Base-by-base conservation (phyloP, 192 early-diverging fungal genomes). In the Phlyctochytrium bullatum region DNA sequence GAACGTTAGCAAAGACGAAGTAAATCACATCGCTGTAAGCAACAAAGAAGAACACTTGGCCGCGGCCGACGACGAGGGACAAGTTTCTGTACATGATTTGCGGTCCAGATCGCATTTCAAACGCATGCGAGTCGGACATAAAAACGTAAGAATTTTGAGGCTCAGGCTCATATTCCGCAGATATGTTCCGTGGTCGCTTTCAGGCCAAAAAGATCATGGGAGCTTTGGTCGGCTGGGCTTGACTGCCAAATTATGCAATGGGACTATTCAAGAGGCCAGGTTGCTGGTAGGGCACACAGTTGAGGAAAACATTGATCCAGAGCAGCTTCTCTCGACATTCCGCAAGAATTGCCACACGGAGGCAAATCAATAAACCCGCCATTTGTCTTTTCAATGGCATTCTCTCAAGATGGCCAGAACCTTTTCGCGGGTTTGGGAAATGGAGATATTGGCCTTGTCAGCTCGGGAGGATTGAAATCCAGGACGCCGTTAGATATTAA, bases 351-450 rank as follows among this genome's bases (percentile, higher is more conserved):
- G 20, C 40, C 6, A 6, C 40, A 47, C 61, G 17, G 23, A 16
- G 34, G n/a, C 61, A n/a, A 69, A 51, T 28, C 50, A 10, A 25
- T 69, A 10, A 69, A 69, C 60, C 67, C 67, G 17, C 67, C 67
- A 12, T 69, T 62, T 23, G 60, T 69, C 12, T 16, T 50, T 2
- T 23, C 20, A 17, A 29, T 69, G 14, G 34, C 67, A 12, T 28
- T 62, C 17, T 23, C 56, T 1, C 32, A 51, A 3, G 47, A 28
- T 31, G 20, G 6, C 0, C 20, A n/a, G 27, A 29, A 27, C 30
- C 34, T 28, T 12, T 30, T 69, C n/a, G 67, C 67, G 14, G 67
- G 40, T 6, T 47, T 47, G 40, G 40, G 40, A 6, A 20, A 47
- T 47, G 40, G 40, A 47, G 10, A 20, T 6, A 47, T 47, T 47